Evolutionary conservation across 768 basidiomycete species (phyloP), one percentile per base, ranked within the genome.

Genomic region (Jaapia argillacea): DNA sequence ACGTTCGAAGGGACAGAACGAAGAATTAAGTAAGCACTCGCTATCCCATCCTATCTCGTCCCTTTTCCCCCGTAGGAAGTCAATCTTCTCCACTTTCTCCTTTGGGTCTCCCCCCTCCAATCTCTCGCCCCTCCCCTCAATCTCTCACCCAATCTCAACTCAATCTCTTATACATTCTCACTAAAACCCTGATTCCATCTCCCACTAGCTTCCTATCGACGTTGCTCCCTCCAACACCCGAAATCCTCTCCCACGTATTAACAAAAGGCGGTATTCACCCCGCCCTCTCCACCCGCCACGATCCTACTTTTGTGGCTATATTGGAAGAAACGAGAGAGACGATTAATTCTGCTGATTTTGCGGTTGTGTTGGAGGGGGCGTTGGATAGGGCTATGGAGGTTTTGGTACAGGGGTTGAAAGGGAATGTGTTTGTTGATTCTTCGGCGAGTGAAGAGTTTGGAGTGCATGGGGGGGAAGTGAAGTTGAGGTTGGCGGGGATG

Each of bases 401-500:
- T 4, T 55, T 94, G 22, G 70, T 86, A 45, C 66, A 68, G 1
- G 74, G 76, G 5, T 66, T 96, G 28, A 74, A 79, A 51, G 68
- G 63, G 42, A 74, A 79, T 14, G 70, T 88, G 21, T 92, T 87
- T 54, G 58, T 63, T 13, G 63, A 63, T 6, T 52, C 47, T 16
- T 55, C 36, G 16, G 42, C 49, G 24, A 48, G 48, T 31, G 48
- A 45, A 18, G 67, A 33, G 14, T n/a, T n/a, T n/a, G n/a, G n/a
- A n/a, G n/a, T n/a, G n/a, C n/a, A n/a, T n/a, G n/a, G n/a, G n/a
- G 58, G 69, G 36, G 72, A 72, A 23, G 57, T 69, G 40, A 70
- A 73, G 51, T 74, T 87, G 40, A 67, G 85, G 37, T 60, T 96
- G 12, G 93, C 89, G 12, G 79, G 81, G 4, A 62, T 94, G 51